Conservation (phyloP, 1,139 yeast species). For the Lodderomyces metapsilosis region DNA sequence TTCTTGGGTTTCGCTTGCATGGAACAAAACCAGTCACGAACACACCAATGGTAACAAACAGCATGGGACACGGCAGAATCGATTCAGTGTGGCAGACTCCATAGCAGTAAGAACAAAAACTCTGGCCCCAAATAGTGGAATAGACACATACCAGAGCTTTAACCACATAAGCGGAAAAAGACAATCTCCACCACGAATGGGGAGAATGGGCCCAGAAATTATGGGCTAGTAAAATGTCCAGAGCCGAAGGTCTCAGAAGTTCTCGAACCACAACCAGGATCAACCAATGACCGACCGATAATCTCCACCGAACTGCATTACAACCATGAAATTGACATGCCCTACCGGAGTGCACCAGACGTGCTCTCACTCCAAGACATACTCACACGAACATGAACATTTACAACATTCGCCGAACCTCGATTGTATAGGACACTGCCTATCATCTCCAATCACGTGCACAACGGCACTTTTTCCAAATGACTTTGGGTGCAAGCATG, state of each 20-base stretch:
- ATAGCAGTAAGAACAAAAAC: neutral
- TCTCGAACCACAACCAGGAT: slow-evolving; percentile 1
- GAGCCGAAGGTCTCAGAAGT: neutral
- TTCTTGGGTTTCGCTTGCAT: too few relatives aligned
- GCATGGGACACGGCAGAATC: slow-evolving; percentile 1
- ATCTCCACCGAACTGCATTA: slow-evolving; percentile 2
- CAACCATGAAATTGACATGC: neutral
- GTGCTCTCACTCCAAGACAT: neutral
- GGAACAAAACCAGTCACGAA: neutral
- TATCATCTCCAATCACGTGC: too few relatives aligned
- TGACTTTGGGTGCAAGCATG: neutral
- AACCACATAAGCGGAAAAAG: too few relatives aligned
- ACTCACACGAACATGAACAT: neutral
- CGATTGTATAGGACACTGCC: too few relatives aligned
- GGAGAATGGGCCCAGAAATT: neutral
- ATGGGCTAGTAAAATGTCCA: neutral
- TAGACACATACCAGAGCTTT: slow-evolving; percentile 1
- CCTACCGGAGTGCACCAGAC: neutral
- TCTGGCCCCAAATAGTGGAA: neutral
- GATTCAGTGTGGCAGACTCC: slow-evolving; percentile 7
- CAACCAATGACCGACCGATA: slow-evolving; percentile 7
- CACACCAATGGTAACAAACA: neutral
- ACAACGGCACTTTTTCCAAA: too few relatives aligned
- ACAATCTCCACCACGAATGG: too few relatives aligned
- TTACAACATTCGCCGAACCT: too few relatives aligned